Evolutionary conservation across 2,329 filamentous ascomycete species (phyloP).

Genomic region (Pezicula neosporulosa): DNA sequence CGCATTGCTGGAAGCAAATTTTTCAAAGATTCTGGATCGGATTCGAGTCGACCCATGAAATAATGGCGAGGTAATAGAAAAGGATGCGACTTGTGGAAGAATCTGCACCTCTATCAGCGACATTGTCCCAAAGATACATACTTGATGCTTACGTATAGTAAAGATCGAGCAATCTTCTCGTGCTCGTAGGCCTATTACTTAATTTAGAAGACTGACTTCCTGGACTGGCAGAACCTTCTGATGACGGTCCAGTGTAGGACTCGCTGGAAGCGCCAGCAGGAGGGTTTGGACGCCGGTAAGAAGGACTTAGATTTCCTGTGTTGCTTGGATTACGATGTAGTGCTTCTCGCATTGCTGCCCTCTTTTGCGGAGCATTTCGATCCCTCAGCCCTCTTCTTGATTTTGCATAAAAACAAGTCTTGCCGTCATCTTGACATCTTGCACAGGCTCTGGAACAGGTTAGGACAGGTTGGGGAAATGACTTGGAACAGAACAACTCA

Average conservation of each 20-base stretch:
- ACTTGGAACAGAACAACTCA: neutral
- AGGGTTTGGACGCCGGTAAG: neutral
- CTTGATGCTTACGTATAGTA: constrained; percentile 20
- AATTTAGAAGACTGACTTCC: constrained; percentile 11
- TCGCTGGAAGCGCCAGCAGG: constrained; percentile 2
- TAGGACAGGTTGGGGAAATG: neutral
- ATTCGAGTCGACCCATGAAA: constrained; percentile 27
- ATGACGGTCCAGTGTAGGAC: constrained; percentile 11
- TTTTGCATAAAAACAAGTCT: constrained; percentile 43
- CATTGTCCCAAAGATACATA: constrained; percentile 11
- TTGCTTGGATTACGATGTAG: neutral
- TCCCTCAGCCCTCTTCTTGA: constrained; percentile 40
- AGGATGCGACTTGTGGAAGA: constrained; percentile 33
- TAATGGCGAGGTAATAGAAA: constrained; percentile 31
- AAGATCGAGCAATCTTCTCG: constrained; percentile 20
- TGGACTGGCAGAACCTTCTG: constrained; percentile 14
- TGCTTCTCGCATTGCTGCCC: constrained; percentile 4
- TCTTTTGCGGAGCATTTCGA: constrained; percentile 16
- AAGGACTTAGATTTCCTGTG: neutral
- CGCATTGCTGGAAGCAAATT: constrained; percentile 28
- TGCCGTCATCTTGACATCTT: constrained; percentile 37
- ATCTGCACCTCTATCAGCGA: constrained; percentile 23
- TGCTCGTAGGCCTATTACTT: constrained; percentile 9
- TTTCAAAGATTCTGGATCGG: constrained; percentile 29
- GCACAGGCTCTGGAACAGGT: constrained; percentile 26